These are phyloP conservation scores for Saccharata proteae DNA, from an alignment of 2,329 filamentous ascomycete species.

Conservation along the genomic window DNA sequence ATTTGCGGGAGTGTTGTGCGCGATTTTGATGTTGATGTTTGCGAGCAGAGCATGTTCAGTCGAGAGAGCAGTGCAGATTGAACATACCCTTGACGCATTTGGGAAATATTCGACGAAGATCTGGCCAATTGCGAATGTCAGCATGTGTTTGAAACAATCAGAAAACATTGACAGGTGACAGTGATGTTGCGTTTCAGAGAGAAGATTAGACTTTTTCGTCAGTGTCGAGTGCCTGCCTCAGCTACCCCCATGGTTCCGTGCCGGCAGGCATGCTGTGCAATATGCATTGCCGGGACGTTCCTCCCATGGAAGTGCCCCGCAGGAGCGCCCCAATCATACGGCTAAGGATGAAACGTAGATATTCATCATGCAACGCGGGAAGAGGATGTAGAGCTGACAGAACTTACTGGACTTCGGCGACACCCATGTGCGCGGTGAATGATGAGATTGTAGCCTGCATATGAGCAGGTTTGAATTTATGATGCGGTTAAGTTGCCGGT, in stretches of 20 bases:
- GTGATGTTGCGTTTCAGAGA: conserved; percentile 9
- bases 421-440: background rate
- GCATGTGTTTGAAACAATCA: too few species aligned
- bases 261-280: background rate
- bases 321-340: conserved; percentile 37
- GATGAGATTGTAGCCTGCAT: background rate
- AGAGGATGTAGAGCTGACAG: conserved; percentile 5
- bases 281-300: conserved; percentile 4
- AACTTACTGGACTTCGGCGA: background rate
- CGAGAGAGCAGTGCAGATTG: too few species aligned
- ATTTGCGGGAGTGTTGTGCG: too few species aligned
- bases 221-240: conserved; percentile 5
- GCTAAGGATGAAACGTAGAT: conserved; percentile 88
- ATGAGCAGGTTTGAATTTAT: background rate
- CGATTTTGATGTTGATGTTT: too few species aligned
- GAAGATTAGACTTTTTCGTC: conserved; percentile 9
- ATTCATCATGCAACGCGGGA: conserved; percentile 60
- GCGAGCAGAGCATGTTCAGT: too few species aligned
- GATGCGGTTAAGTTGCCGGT: background rate
- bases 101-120: too few species aligned
- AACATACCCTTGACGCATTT: too few species aligned
- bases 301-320: conserved; percentile 2
- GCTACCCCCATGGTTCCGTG: conserved; percentile 5
- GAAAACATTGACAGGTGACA: too few species aligned
- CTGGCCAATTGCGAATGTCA: too few species aligned